phyloP scores from a whole-genome alignment of 2,329 filamentous ascomycete species.

The Ilyonectria destructans region DNA sequence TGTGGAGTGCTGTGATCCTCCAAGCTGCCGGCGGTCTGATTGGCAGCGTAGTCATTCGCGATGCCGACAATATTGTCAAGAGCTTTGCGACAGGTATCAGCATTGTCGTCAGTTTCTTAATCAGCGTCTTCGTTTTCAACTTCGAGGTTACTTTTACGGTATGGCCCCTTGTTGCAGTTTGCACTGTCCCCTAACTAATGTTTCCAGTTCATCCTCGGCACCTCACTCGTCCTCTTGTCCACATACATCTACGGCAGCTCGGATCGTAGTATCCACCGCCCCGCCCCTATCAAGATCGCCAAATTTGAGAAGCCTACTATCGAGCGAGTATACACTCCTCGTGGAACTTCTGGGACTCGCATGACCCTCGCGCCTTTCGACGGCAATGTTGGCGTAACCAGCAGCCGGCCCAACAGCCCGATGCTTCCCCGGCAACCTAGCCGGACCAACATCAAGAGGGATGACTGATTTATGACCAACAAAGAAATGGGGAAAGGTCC shows the following conservation, averaged over 20 bases:
- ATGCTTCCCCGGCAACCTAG: slow-evolving; percentile 60
- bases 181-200: background rate
- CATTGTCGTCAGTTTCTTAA: slow-evolving; percentile 88
- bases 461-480: slow-evolving; percentile 51
- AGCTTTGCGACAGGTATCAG: slow-evolving; percentile 95
- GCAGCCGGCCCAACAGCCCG: slow-evolving; percentile 65
- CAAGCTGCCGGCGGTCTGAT: slow-evolving; percentile 90
- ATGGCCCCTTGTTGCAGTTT: slow-evolving; percentile 57
- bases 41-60: slow-evolving; percentile 63
- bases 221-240: slow-evolving; percentile 82
- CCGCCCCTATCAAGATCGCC: slow-evolving; percentile 79
- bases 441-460: slow-evolving; percentile 56
- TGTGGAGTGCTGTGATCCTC: slow-evolving; percentile 87
- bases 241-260: slow-evolving; percentile 88
- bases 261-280: slow-evolving; percentile 70
- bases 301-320: slow-evolving; percentile 83
- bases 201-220: slow-evolving; percentile 86
- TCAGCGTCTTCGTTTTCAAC: slow-evolving; percentile 89
- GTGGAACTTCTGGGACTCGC: slow-evolving; percentile 52
- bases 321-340: slow-evolving; percentile 62
- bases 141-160: slow-evolving; percentile 82
- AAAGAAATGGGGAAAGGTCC: background rate
- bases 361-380: slow-evolving; percentile 61
- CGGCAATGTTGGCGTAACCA: slow-evolving; percentile 58
- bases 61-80: slow-evolving; percentile 83